Evolutionary conservation across 768 basidiomycete species (phyloP).

Genomic region (Lactarius deliciosus): DNA sequence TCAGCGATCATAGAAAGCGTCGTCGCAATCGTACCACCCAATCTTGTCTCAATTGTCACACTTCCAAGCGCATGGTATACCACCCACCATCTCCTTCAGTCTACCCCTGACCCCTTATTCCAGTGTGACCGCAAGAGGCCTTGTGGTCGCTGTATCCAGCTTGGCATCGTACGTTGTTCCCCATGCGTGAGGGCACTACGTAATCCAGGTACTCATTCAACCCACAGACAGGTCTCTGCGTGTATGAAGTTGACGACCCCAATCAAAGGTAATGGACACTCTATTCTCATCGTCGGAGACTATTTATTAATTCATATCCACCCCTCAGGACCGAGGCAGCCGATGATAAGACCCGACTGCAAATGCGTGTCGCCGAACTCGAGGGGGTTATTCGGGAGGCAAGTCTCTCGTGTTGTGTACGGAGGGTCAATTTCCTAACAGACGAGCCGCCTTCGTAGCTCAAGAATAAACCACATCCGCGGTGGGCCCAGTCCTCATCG

Average conservation of each 20-base stretch:
- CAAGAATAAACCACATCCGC: conserved; percentile 71
- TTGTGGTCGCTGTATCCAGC: conserved; percentile 46
- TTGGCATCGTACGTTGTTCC: conserved; percentile 39
- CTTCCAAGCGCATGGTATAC: conserved; percentile 69
- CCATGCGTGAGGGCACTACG: background rate
- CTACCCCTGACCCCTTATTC: background rate
- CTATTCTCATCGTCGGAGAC: conserved; percentile 15
- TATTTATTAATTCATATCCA: background rate
- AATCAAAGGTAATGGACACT: conserved; percentile 47
- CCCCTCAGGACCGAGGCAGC: conserved; percentile 37
- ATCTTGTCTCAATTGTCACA: conserved; percentile 71
- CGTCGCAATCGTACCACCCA: conserved; percentile 73
- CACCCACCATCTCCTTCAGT: background rate
- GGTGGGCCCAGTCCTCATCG: conserved; percentile 43
- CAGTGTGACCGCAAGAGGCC: conserved; percentile 52
- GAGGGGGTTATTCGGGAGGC: conserved; percentile 85
- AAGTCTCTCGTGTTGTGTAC: conserved; percentile 21
- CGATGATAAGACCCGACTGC: conserved; percentile 64
- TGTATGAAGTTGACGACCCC: conserved; percentile 82
- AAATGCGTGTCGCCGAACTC: conserved; percentile 76
- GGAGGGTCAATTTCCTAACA: conserved; percentile 1
- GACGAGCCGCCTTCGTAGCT: conserved; percentile 42
- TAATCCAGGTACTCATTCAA: background rate
- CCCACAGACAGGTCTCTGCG: conserved; percentile 70
- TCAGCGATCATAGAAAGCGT: conserved; percentile 57